Evolutionary conservation across 495 filamentous ascomycete species (phyloP).

Genomic region (Aspergillus asperescens): DNA sequence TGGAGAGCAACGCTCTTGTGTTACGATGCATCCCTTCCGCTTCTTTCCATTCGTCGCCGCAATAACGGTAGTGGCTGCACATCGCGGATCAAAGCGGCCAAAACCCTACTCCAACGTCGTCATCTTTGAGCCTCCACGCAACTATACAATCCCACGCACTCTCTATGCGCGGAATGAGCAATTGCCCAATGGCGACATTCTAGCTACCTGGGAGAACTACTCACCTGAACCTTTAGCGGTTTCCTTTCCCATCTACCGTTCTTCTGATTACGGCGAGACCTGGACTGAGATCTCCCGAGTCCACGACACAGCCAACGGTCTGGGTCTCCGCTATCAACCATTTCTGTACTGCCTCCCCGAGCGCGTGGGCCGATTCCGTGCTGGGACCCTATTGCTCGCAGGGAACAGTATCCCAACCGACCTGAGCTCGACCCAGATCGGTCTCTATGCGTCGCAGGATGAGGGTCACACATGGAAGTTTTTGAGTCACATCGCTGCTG

Average conservation of each 20-base stretch:
- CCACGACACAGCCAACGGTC: conserved; percentile 56
- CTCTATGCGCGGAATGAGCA: conserved; percentile 24
- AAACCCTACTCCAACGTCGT: conserved; percentile 16
- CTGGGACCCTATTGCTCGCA: conserved; percentile 57
- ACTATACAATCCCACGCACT: conserved; percentile 33
- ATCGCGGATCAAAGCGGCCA: conserved; percentile 5
- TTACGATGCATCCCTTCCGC: conserved; percentile 14
- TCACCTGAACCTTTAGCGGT: conserved; percentile 46
- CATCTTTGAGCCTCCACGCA: conserved; percentile 31
- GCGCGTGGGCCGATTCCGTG: conserved; percentile 48
- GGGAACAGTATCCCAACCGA: conserved; percentile 61
- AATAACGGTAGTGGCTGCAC: conserved; percentile 15
- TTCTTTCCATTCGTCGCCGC: conserved; percentile 18
- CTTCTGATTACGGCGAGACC: conserved; percentile 53
- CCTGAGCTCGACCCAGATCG: conserved; percentile 58
- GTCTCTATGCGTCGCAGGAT: conserved; percentile 60
- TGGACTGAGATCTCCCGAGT: conserved; percentile 60
- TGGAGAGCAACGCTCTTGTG: neutral
- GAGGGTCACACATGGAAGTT: conserved; percentile 59
- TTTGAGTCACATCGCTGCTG: conserved; percentile 58
- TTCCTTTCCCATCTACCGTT: conserved; percentile 48
- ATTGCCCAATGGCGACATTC: conserved; percentile 23
- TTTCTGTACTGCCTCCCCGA: conserved; percentile 57
- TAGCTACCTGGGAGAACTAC: conserved; percentile 57
- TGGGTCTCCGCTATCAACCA: conserved; percentile 64